Evolutionary conservation across 371 early-diverging fungal species (phyloP), one percentile per base, ranked within the genome.

Genomic region (Saksenaea vasiformis): DNA sequence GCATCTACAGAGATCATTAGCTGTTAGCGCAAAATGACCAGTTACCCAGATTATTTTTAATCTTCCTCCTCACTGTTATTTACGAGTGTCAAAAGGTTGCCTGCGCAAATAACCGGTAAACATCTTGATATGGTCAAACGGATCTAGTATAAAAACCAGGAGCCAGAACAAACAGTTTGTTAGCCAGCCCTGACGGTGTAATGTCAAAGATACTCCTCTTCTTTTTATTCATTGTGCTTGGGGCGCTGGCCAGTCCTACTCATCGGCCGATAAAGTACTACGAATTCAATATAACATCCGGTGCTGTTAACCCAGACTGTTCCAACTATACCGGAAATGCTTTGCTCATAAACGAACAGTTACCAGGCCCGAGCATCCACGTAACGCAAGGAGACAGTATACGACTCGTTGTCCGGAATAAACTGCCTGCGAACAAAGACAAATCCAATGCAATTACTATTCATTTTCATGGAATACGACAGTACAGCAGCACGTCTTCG

Each of bases 281-380:
- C 55, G 80, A 79, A 26, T 60, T 79, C 10, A 74, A 79, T 41
- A 66, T 79, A 10, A 74, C 74, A 1, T 51, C 60, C 9, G 54
- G 58, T 19, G 38, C 51, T 0, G 61, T 74, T 53, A 68, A 74
- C 35, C 77, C 80, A 4, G 80, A 79, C 27, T 79, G 80, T 24
- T 79, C 74, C 35, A 58, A 64, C 13, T 67, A 70, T 55, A 60
- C 59, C 2, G 63, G 65, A 2, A 56, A 74, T 2, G 64, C 65
- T 3, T 60, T 82, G 8, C 53, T 76, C 2, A 70, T 80, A 44
- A 86, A 86, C 58, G 62, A 73, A 8, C 76, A 80, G 60, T 66
- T 78, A 31, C 85, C 85, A 9, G 87, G 84, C 7, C 84, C 87
- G 28, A n/a, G 64, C 1, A 78, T 86, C 24, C 34, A 36, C 19